Base-by-base conservation (phyloP, 176 grass and related monocot species). In the Carex littledalei region DNA sequence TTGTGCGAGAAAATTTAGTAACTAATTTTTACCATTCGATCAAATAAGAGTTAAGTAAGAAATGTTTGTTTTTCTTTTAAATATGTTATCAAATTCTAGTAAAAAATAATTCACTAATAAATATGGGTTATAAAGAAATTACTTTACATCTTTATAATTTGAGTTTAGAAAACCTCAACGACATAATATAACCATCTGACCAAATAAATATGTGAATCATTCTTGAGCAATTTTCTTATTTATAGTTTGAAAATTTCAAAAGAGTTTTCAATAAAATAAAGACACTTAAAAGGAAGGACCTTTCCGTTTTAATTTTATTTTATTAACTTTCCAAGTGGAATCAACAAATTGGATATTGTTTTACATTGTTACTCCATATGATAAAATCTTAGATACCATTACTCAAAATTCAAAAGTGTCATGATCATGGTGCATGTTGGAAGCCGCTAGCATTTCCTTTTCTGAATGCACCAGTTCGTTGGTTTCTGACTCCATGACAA, bases 391-490 rank as follows among this genome's bases (percentile, higher is more conserved):
- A 34, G 32, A 24, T 24, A 24, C 24, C 24, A 24, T 24, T 24
- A 24, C 26, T 29, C 15, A 81, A 61, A 41, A 63, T 59, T 37
- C 78, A 34, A 34, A 67, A 82, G 20, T 52, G 39, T 83, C 80
- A 29, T 47, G 67, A 32, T 67, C 62, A 47, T 17, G 41, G 41
- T 47, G n/a, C n/a, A 67, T 47, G 24, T 63, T 39, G 37, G 37
- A 39, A 39, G 57, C 57, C 79, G 79, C 16, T 81, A 81, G 18
- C 15, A 45, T 81, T 82, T 83, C 62, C 63, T 17, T 83, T 67
- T 83, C 60, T 83, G 35, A 83, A 68, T 78, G 74, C 13, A 78
- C 14, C 47, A 78, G 24, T 56, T 78, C 52, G 74, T 78, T 78
- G 49, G 74, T 76, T 77, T 77, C 73, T 8, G 49, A 55, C 8